Evolutionary conservation across 306 rosid species (phyloP).

Genomic region (Carpinus viminea): DNA sequence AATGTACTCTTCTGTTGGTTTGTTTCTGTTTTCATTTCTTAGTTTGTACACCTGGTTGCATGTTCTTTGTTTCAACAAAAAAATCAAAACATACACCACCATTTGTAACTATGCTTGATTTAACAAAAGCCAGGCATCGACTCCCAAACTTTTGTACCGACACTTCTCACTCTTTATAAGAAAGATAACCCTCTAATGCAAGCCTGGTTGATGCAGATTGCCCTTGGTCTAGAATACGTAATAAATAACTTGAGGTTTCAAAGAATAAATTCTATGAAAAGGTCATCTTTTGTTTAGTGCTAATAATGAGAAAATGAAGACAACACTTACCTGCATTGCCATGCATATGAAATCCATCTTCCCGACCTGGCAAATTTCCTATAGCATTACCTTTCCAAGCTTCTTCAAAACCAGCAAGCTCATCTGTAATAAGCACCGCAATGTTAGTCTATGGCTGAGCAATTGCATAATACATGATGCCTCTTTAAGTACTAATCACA

Average conservation of each 20-base stretch:
- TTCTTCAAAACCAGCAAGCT: constrained; percentile 72
- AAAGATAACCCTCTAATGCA: neutral
- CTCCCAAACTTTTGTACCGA: neutral
- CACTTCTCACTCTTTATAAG: no score
- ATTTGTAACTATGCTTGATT: neutral
- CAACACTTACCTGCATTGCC: constrained; percentile 28
- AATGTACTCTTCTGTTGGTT: no score
- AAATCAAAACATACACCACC: no score
- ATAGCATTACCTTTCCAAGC: constrained; percentile 63
- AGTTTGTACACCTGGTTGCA: no score
- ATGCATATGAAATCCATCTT: constrained; percentile 29
- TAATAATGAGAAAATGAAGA: neutral
- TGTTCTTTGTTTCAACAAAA: no score
- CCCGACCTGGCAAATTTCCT: constrained; percentile 37
- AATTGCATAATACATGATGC: neutral
- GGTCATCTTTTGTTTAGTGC: neutral
- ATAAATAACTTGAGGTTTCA: neutral
- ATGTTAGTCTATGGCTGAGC: neutral
- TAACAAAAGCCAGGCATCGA: neutral
- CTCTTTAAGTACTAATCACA: neutral
- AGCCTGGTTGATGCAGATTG: neutral
- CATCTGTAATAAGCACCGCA: constrained; percentile 44
- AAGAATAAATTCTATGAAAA: neutral
- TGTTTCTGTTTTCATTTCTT: no score
- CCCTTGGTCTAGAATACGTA: neutral